These are phyloP conservation scores for Penicillium bovifimosum DNA, from an alignment of 495 filamentous ascomycete species.

Conservation along the genomic window DNA sequence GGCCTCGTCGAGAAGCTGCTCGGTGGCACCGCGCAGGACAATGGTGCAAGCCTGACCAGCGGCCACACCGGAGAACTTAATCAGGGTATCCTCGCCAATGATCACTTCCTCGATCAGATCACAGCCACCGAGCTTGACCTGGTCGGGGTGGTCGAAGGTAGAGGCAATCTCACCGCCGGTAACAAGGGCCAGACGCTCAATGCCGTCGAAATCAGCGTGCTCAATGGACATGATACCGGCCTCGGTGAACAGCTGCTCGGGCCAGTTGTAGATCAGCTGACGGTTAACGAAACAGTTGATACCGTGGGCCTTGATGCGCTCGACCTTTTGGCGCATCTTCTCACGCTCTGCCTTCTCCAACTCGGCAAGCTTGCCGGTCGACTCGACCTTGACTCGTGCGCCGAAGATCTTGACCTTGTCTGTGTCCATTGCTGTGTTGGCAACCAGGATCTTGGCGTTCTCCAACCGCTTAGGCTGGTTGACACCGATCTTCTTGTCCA, in stretches of 20 bases:
- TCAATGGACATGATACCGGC: slow-evolving; percentile 97
- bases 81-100: slow-evolving; percentile 93
- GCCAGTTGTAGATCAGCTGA: slow-evolving; percentile 99
- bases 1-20: slow-evolving; percentile 93
- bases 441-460: slow-evolving; percentile 95
- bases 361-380: slow-evolving; percentile 91
- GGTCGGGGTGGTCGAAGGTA: slow-evolving; percentile 95
- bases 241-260: slow-evolving; percentile 96
- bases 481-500: slow-evolving; percentile 97
- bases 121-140: slow-evolving; percentile 91
- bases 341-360: slow-evolving; percentile 96
- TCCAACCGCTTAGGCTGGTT: slow-evolving; percentile 97
- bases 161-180: slow-evolving; percentile 96
- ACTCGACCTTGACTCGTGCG: slow-evolving; percentile 86
- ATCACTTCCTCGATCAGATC: slow-evolving; percentile 97
- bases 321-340: slow-evolving; percentile 99
- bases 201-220: slow-evolving; percentile 97
- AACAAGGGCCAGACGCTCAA: slow-evolving; percentile 89
- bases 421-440: slow-evolving; percentile 98
- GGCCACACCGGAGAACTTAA: slow-evolving; percentile 94
- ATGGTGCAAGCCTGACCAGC: slow-evolving; percentile 95
- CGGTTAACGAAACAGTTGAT: slow-evolving; percentile 99
- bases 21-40: slow-evolving; percentile 90
- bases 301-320: slow-evolving; percentile 96
- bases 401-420: slow-evolving; percentile 99